Base-by-base conservation (phyloP, 2,329 filamentous ascomycete genomes). In the Dryadomyces quercus-mongolicae region DNA sequence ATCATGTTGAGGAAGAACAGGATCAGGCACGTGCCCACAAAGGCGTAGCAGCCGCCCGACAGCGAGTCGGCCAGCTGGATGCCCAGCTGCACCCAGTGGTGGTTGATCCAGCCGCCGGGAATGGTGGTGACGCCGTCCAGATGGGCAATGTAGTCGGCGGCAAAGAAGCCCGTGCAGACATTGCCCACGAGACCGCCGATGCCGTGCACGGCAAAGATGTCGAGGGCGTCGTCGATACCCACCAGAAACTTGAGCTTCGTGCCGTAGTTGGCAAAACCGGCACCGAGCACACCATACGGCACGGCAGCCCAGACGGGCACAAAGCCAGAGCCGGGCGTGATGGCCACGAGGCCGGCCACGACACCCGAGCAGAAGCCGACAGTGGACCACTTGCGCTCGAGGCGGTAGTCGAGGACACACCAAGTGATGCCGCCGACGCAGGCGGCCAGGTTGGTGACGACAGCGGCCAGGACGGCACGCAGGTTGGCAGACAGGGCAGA, bases 351-450 rank as follows among this genome's bases (percentile, higher is more conserved):
- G 20, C 90, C 90, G 38, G 89, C 86, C 62, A 95, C 85, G 22
- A 94, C 86, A 58, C 90, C 90, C 0, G 87, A 93, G 72, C 90
- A 95, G 76, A 95, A 95, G 2, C 90, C 90, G 25, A 95, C 89
- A 2, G 88, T 92, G 0, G 88, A 94, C 86, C 88, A 95, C 72
- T 95, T 95, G 63, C 82, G 80, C 71, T 95, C 89, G 50, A 95
- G 77, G 55, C 89, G 80, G 70, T 94, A 95, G 67, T 95, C 90
- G 55, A 95, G 76, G 21, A 94, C 72, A 67, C 88, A 93, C 90
- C 88, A 95, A 40, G 87, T 93, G 51, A 95, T 83, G 49, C 89
- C 89, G 55, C 88, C 90, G 9, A 90, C 81, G 56, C 85, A 88
- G 40, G 89, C 90, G 22, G 89, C 84, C 34, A 95, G 72, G 67